Evolutionary conservation across 179 eudicot genomes (phyloP).

Genomic region (Corrigiola litoralis): DNA sequence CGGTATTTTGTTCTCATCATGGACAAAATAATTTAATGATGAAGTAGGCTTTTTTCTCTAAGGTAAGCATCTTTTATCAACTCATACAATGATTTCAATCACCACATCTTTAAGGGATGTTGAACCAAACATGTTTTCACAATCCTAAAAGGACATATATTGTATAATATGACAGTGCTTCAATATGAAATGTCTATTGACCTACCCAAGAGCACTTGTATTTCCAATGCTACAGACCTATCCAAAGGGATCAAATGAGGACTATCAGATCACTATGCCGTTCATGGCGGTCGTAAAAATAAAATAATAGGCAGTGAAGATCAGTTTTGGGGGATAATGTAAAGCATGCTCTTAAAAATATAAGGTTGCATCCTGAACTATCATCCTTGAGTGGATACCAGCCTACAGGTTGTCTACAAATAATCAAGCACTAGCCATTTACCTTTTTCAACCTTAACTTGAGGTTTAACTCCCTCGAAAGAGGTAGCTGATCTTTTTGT

Average conservation of each 20-base stretch:
- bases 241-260: background rate
- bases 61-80: too few relatives aligned
- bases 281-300: background rate
- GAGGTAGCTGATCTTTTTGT: conserved; percentile 32
- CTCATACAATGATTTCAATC: background rate
- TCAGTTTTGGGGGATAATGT: background rate
- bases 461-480: conserved; percentile 36
- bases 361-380: background rate
- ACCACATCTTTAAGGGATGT: too few relatives aligned
- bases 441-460: conserved; percentile 57
- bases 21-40: background rate
- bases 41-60: too few relatives aligned
- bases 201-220: too few relatives aligned
- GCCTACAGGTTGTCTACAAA: background rate
- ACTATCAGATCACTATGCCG: too few relatives aligned
- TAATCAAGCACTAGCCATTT: background rate
- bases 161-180: too few relatives aligned
- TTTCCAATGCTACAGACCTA: too few relatives aligned
- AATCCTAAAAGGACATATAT: background rate
- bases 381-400: background rate
- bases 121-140: background rate
- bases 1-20: background rate
- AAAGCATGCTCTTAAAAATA: background rate
- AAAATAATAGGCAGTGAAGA: background rate
- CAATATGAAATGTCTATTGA: too few relatives aligned